A percentile compares a stretch with the other conserved stretches of the same genome.
phyloP scores from a whole-genome alignment of 2,329 filamentous ascomycete genomes.

The Nectriaceae sp. region DNA sequence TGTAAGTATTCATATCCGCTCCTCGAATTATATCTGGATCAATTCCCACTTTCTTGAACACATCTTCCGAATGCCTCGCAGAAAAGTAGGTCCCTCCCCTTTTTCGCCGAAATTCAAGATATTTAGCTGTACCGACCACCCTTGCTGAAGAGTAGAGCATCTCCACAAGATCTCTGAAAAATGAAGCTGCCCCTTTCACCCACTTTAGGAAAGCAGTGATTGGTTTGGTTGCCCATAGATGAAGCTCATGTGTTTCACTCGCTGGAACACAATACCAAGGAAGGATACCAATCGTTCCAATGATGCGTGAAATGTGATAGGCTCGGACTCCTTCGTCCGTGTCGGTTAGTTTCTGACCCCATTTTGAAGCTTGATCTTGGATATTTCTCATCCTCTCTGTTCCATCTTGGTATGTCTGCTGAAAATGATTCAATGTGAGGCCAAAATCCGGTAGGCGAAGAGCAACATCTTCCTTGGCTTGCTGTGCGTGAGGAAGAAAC shows the following conservation, averaged over 20 bases:
- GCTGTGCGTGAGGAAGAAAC: constrained; percentile 14
- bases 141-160: constrained; percentile 10
- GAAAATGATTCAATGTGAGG: constrained; percentile 13
- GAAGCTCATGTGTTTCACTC: constrained; percentile 15
- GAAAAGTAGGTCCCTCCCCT: not conserved
- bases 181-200: constrained; percentile 3
- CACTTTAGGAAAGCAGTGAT: constrained; percentile 3
- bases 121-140: not conserved
- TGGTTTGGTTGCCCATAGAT: constrained; percentile 19
- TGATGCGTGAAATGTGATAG: constrained; percentile 22
- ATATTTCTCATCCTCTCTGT: constrained; percentile 6
- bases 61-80: no score
- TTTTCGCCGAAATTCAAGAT: not conserved
- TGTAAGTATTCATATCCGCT: constrained; percentile 12
- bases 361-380: not conserved
- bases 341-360: constrained; percentile 17
- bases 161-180: constrained; percentile 1
- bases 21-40: constrained; percentile 7
- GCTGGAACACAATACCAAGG: constrained; percentile 28
- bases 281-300: constrained; percentile 18
- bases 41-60: constrained; percentile 10
- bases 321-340: constrained; percentile 7
- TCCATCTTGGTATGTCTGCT: constrained; percentile 1
- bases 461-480: not conserved
- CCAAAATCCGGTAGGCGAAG: constrained; percentile 24